Conservation (phyloP, 164 flowering plant species). For the Dillenia turbinata region DNA sequence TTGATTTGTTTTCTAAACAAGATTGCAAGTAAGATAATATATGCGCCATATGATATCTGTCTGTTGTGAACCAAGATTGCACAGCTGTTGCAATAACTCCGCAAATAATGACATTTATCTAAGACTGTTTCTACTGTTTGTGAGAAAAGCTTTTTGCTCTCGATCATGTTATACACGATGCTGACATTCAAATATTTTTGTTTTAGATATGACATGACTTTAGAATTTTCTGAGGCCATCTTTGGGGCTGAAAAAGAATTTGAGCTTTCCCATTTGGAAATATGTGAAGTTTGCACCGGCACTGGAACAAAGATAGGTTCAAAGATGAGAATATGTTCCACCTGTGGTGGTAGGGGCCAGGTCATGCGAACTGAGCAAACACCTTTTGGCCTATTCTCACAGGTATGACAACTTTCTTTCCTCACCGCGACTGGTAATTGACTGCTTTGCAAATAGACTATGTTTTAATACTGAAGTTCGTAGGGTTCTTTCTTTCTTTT, state of each 20-base stretch:
- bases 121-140: too few species aligned
- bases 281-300: slow-evolving; percentile 81
- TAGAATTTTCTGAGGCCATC: slow-evolving; percentile 84
- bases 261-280: slow-evolving; percentile 87
- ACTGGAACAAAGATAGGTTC: slow-evolving; percentile 90
- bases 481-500: too few species aligned
- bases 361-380: slow-evolving; percentile 99
- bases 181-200: background rate
- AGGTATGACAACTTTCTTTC: slow-evolving; percentile 39
- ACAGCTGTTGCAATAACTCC: too few species aligned
- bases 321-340: slow-evolving; percentile 89
- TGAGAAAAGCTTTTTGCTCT: background rate
- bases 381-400: slow-evolving; percentile 95
- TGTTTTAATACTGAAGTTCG: background rate
- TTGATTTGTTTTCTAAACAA: too few species aligned
- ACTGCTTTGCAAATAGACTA: background rate
- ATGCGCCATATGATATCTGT: too few species aligned
- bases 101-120: too few species aligned
- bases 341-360: slow-evolving; percentile 99
- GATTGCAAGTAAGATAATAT: too few species aligned
- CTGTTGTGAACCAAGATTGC: too few species aligned
- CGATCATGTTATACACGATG: background rate
- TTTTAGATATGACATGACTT: slow-evolving; percentile 83
- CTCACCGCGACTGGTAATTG: background rate
- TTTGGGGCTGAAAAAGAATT: slow-evolving; percentile 94